Percentiles rank a stretch among this genome's conserved stretches.
Conservation (phyloP, 306 rosid species). For the Cotoneaster glaucophyllus region DNA sequence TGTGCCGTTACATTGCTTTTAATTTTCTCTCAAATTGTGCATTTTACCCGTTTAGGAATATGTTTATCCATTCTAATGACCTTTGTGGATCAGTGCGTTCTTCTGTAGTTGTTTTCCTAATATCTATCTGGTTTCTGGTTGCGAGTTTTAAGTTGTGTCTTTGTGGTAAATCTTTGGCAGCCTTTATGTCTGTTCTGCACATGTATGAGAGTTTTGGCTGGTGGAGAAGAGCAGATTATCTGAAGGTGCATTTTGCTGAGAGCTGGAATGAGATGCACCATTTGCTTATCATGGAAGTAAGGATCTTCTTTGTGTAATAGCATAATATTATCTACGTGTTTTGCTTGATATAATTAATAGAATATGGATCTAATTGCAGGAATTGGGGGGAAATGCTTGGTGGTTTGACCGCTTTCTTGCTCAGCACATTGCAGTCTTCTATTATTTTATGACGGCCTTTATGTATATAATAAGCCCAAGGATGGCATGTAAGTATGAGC, state of each 20-base stretch:
- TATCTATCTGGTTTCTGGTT: constrained; percentile 1
- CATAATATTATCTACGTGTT: constrained; percentile 1
- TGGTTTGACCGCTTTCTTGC: constrained; percentile 99
- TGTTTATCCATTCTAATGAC: not conserved
- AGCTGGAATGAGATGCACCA: constrained; percentile 99
- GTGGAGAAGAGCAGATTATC: constrained; percentile 96
- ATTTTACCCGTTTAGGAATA: not conserved
- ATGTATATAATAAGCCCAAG: constrained; percentile 88
- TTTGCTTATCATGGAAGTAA: constrained; percentile 96
- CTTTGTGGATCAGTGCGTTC: not conserved
- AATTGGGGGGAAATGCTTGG: constrained; percentile 88
- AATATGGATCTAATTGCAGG: constrained; percentile 51
- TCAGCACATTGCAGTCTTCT: constrained; percentile 75
- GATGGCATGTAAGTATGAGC: constrained; percentile 85
- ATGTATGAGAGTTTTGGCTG: constrained; percentile 97
- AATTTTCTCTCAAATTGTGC: not conserved
- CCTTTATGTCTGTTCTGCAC: constrained; percentile 90
- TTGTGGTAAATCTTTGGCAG: constrained; percentile 32
- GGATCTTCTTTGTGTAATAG: not conserved
- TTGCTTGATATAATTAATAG: constrained; percentile 11
- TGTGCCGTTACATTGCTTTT: not conserved
- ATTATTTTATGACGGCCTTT: constrained; percentile 71
- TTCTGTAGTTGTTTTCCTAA: not conserved
- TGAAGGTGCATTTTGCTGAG: constrained; percentile 98
- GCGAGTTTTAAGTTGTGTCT: not conserved